Base-by-base conservation (phyloP, 1,139 yeast genomes). In the Nematodospora anomalae region DNA sequence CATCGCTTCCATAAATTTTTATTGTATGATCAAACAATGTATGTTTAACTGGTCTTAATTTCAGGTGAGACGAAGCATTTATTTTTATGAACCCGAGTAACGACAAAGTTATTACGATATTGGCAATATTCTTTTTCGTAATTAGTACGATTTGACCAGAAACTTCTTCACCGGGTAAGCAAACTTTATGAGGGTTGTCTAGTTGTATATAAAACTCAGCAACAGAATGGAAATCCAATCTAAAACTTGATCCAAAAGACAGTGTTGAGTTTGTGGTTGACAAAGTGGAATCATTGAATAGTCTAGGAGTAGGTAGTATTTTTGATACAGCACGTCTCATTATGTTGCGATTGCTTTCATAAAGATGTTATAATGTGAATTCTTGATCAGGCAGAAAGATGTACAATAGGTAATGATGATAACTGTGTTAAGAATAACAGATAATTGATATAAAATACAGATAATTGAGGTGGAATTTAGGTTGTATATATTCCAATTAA, bases 111-210 rank as follows among this genome's bases (percentile, higher is more conserved):
- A 83, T 66, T 32, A 67, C 67, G 15, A 82, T 68, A 46, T 80
- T 76, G 26, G 74, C 70, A 14, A 79, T 51, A 52, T 80, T 80
- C 48, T 73, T 76, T 52, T 74, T 74, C 31, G 82, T 57, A 6
- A 75, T 69, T 11, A 83, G 60, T 3, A 79, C 72, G 16, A 79
- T 71, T 47, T 77, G 80, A 6, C 92, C 92, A 2, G 71, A 61
- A n/a, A 83, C 74, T 47, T 76, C 76, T 42, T 82, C 86, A 10
- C 88, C 87, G 0, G 89, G 88, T 11, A 67, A 59, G 71, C 79
- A 81, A 14, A 74, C 64, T 51, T 76, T 74, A 57, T 85, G 95
- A 1, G 95, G 92, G 41, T 82, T 80, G 46, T 80, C 83, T 38
- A 87, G 63, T 34, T 71, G 71, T 30, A 87, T 78, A 57, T 78